Base-by-base conservation (phyloP, 2,329 filamentous ascomycete genomes). In the Fonsecaea pedrosoi region DNA sequence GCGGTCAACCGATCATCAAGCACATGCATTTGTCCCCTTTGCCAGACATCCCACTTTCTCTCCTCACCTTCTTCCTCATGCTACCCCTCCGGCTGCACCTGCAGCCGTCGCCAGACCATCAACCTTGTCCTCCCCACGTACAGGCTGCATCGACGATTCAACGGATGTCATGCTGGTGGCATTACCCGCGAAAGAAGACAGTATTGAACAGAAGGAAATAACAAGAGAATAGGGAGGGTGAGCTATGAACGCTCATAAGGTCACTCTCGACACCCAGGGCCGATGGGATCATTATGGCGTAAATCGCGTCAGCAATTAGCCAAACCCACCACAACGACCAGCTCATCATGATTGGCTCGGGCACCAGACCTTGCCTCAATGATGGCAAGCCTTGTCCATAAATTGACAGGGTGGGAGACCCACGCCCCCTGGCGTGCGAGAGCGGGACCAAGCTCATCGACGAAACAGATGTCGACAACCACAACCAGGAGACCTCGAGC, bases 241-340 rank as follows among this genome's bases (percentile, higher is more conserved):
- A 60, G 40, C 25, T 40, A 18, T 21, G 21, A 25, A 50, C 4
- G 18, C 45, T 50, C 18, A 50, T 50, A 50, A 50, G 9, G 21
- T 50, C 45, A 50, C 18, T n/a, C 45, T 25, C 45, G 9, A 12
- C n/a, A 10, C 9, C 18, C 48, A 55, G 37, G 18, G 56, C 25
- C 42, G 53, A 66, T 66, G 64, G 42, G 38, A 58, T 67, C 65
- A 67, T 68, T 64, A 42, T 62, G 32, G 60, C 57, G 56, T 38
- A n/a, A 55, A 69, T 66, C 42, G 57, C 67, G 54, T 69, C 67
- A 69, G 53, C 66, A 54, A 21, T 62, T 65, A 65, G 60, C 56
- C 30, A 55, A 38, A 18, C 21, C 32, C 54, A 32, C 35, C 32
- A 40, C 13, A 9, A 10, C 8, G 15, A 55, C 12, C 38, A 32